Evolutionary conservation across 768 basidiomycete genomes (phyloP).

Genomic region (Psilocybe tampanensis): DNA sequence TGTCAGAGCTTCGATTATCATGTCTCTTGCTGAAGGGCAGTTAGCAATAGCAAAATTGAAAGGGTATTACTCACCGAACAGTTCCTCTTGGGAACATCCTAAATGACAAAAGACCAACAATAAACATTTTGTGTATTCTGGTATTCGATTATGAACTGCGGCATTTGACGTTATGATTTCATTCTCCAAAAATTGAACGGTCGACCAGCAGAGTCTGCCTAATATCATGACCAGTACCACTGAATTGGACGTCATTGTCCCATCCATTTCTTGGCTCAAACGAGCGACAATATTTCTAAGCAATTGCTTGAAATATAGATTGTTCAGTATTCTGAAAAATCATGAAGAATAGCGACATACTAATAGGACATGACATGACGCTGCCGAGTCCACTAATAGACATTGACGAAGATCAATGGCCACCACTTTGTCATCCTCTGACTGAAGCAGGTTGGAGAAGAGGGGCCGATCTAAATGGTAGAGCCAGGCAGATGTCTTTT

Average conservation of each 20-base stretch:
- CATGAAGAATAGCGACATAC: conserved; percentile 2
- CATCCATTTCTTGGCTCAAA: not conserved
- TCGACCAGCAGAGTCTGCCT: conserved; percentile 29
- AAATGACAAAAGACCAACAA: conserved; percentile 31
- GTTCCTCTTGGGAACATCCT: conserved; percentile 20
- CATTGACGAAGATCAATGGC: conserved; percentile 7
- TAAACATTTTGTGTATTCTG: conserved; percentile 28
- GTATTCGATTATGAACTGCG: conserved; percentile 15
- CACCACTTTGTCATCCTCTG: not conserved
- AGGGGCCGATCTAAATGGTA: conserved; percentile 36
- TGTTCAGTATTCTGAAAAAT: not conserved
- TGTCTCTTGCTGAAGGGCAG: conserved; percentile 11
- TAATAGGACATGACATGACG: conserved; percentile 18
- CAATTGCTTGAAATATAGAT: not conserved
- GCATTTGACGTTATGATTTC: conserved; percentile 11
- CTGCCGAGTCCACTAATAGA: conserved; percentile 13
- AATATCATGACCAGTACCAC: conserved; percentile 25
- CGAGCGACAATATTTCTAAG: not conserved
- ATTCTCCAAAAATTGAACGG: conserved; percentile 24
- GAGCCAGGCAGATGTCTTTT: conserved; percentile 59
- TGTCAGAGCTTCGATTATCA: conserved; percentile 22
- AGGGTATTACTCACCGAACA: conserved; percentile 8
- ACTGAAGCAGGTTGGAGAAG: not conserved
- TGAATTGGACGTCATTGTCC: not conserved
- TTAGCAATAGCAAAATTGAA: not conserved